Conservation (phyloP, 2,329 filamentous ascomycete species). For the Teratosphaeria pseudoeucalypti region DNA sequence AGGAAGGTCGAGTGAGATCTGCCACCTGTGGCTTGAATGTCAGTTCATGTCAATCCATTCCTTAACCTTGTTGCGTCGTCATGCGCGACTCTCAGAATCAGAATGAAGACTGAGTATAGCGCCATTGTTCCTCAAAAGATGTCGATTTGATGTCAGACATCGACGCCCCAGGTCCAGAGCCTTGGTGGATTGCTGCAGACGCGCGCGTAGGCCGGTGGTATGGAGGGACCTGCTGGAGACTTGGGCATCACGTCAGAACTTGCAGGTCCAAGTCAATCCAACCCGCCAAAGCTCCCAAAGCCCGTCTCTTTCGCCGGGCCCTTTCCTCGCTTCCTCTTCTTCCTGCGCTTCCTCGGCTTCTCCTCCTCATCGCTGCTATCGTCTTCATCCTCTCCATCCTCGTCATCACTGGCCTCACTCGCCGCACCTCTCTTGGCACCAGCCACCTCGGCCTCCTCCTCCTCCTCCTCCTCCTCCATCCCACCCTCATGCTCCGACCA, state of each 20-base stretch:
- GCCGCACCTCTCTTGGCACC: constrained; percentile 38
- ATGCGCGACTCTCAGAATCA: no score
- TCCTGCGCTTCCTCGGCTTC: constrained; percentile 30
- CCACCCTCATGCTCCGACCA: constrained; percentile 63
- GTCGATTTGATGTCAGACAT: no score
- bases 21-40: no score
- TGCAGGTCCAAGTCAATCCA: constrained; percentile 9
- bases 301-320: constrained; percentile 11
- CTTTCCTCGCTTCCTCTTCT: constrained; percentile 28
- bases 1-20: no score
- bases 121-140: no score
- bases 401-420: constrained; percentile 41
- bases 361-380: constrained; percentile 36
- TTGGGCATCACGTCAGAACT: neutral
- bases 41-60: no score
- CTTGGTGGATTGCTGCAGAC: no score
- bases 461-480: constrained; percentile 44
- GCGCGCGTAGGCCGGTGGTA: no score
- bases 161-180: no score
- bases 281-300: constrained; percentile 13
- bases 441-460: constrained; percentile 20
- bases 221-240: no score
- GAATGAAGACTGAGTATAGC: no score
- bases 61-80: no score
- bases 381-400: constrained; percentile 24